A percentile compares a stretch with the other conserved stretches of the same genome.
Conservation (phyloP, 2,329 filamentous ascomycete genomes). For the Trichoderma sp. region DNA sequence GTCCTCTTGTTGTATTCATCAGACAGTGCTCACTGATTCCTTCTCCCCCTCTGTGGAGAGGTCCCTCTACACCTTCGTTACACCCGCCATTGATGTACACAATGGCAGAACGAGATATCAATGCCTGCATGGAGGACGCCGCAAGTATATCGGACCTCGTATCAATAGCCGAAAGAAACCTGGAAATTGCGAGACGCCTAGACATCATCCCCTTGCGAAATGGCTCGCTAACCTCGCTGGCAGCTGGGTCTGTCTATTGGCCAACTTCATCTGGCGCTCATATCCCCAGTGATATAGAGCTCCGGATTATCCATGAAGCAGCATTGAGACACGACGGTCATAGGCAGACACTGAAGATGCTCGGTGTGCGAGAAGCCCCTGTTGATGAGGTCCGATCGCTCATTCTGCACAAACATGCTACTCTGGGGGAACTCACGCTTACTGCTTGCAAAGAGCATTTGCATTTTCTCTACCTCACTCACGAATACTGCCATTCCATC, state of each 20-base stretch:
- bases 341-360: neutral
- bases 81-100: neutral
- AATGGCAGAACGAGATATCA: neutral
- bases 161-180: neutral
- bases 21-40: too few species aligned
- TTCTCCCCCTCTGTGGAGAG: too few species aligned
- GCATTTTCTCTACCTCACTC: constrained; percentile 14
- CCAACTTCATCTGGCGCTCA: neutral
- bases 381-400: neutral
- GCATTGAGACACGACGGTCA: neutral
- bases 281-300: neutral
- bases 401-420: neutral
- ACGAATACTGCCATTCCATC: neutral
- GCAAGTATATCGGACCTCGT: neutral
- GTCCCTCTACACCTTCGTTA: too few species aligned
- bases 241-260: constrained; percentile 2
- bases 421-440: neutral
- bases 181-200: neutral
- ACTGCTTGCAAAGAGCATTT: constrained; percentile 2
- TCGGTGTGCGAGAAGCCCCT: constrained; percentile 10
- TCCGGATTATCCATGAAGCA: neutral
- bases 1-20: too few species aligned
- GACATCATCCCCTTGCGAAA: constrained; percentile 6
- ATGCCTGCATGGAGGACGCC: neutral
- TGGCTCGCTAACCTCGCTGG: neutral